A percentile compares a stretch with the other conserved stretches of the same genome.
Evolutionary conservation across 2,329 filamentous ascomycete species (phyloP).

Genomic region (Xylaria sp.): DNA sequence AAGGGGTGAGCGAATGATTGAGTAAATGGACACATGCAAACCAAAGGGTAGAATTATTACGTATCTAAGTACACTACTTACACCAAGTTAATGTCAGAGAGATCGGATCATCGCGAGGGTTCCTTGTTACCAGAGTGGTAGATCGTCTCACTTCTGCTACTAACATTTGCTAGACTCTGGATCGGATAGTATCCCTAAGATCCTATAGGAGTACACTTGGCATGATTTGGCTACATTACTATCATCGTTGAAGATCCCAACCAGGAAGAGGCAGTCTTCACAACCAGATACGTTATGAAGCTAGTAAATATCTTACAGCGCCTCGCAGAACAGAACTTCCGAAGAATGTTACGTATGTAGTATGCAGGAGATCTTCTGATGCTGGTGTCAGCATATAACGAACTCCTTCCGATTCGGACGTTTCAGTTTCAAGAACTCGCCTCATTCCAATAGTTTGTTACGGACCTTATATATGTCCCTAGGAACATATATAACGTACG

Average conservation of each 20-base stretch:
- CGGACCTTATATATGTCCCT: too few relatives aligned
- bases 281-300: too few relatives aligned
- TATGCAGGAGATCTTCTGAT: background rate
- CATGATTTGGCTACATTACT: background rate
- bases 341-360: background rate
- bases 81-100: background rate
- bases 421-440: background rate
- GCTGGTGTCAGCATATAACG: background rate
- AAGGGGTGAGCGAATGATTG: too few relatives aligned
- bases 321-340: background rate
- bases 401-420: background rate
- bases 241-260: background rate
- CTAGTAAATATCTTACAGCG: background rate
- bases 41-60: background rate
- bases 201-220: background rate
- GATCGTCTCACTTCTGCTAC: background rate
- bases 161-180: too few relatives aligned
- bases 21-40: too few relatives aligned
- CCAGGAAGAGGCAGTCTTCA: background rate
- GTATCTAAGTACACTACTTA: background rate
- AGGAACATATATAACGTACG: too few relatives aligned
- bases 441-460: too few relatives aligned
- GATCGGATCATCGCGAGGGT: conserved; percentile 2
- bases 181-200: background rate
- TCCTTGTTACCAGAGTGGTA: background rate